Evolutionary conservation across 163 green algal species (phyloP).

Genomic region (Chlorella variabilis): DNA sequence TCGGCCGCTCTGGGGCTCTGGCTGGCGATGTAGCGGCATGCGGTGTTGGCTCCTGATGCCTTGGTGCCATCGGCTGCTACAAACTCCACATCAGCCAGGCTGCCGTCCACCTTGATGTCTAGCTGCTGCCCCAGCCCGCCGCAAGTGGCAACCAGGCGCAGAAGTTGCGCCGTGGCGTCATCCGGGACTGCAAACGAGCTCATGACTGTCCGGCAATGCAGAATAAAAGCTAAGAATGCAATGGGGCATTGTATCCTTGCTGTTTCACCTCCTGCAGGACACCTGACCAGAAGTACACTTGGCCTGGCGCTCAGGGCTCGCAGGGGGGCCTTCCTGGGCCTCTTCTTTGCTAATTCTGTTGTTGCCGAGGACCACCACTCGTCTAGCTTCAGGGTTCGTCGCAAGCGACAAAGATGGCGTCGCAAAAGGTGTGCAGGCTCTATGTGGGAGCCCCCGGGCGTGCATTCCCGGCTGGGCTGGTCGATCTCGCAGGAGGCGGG

Average conservation of each 20-base stretch:
- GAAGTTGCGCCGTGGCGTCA: not conserved
- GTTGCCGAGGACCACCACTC: too few species aligned
- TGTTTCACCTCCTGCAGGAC: too few species aligned
- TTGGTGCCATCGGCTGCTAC: not conserved
- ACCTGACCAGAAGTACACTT: too few species aligned
- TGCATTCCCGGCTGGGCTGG: too few species aligned
- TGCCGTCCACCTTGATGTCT: not conserved
- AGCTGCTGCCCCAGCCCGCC: not conserved
- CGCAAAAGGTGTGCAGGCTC: not conserved
- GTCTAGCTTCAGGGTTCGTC: too few species aligned
- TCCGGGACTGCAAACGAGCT: not conserved
- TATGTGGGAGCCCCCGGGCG: not conserved
- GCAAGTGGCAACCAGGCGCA: slow-evolving; percentile 14
- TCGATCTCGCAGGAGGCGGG: too few species aligned
- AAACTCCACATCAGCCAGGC: slow-evolving; percentile 30
- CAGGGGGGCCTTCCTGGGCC: too few species aligned
- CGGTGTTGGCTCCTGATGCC: slow-evolving; percentile 31
- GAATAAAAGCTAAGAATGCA: not conserved
- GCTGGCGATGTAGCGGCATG: slow-evolving; percentile 26
- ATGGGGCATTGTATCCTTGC: too few species aligned
- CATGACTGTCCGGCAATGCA: not conserved
- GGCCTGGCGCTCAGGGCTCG: too few species aligned
- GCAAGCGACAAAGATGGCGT: too few species aligned
- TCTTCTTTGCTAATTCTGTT: too few species aligned
- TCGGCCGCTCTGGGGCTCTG: slow-evolving; percentile 3